Evolutionary conservation across 768 basidiomycete species (phyloP).

Genomic region (Leccinum variicolor): DNA sequence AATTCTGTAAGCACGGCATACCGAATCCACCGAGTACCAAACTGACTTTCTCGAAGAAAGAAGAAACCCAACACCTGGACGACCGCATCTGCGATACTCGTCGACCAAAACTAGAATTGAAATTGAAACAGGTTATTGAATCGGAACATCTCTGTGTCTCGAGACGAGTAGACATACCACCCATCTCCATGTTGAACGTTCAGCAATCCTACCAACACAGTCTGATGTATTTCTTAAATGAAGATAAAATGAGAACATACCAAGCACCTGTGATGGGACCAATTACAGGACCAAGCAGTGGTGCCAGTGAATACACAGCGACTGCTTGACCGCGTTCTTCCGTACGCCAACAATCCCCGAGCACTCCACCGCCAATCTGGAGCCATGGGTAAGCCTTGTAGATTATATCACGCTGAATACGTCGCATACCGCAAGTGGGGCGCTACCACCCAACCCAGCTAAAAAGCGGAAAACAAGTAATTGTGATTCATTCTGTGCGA

Average conservation of each 20-base stretch:
- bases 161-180: slow-evolving; percentile 40
- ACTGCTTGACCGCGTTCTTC: slow-evolving; percentile 65
- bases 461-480: slow-evolving; percentile 68
- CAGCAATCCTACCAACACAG: slow-evolving; percentile 41
- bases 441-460: slow-evolving; percentile 69
- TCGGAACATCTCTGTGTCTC: neutral
- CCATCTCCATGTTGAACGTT: slow-evolving; percentile 69
- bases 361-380: slow-evolving; percentile 62
- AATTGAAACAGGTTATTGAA: neutral
- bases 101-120: slow-evolving; percentile 57
- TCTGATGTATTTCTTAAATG: neutral
- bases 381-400: neutral
- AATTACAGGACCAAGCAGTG: slow-evolving; percentile 60
- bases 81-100: slow-evolving; percentile 50
- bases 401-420: neutral
- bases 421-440: slow-evolving; percentile 49
- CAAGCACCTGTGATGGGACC: slow-evolving; percentile 64
- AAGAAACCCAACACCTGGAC: slow-evolving; percentile 57
- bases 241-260: slow-evolving; percentile 23
- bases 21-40: neutral
- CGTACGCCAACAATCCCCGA: slow-evolving; percentile 58
- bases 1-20: slow-evolving; percentile 13
- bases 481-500: slow-evolving; percentile 54
- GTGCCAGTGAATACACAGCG: slow-evolving; percentile 62
- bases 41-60: slow-evolving; percentile 61